Conservation (phyloP, 192 early-diverging fungal species). For the Entomortierella chlamydospora region DNA sequence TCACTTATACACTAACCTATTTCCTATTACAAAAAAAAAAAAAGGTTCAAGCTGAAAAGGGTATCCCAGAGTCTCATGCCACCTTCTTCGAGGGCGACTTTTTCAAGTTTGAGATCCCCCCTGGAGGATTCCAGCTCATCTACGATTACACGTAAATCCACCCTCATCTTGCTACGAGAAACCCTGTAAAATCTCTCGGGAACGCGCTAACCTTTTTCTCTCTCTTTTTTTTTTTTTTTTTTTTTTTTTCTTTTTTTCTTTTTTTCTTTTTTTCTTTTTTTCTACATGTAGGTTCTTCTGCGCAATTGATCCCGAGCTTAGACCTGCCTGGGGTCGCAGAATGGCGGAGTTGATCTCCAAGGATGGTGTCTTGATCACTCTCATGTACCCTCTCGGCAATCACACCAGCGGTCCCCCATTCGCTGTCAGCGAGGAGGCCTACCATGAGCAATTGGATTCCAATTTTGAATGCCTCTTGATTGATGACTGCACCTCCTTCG, state of each 20-base stretch:
- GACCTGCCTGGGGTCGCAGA: constrained; percentile 72
- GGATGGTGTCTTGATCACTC: constrained; percentile 77
- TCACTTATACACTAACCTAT: too few relatives aligned
- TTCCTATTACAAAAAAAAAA: constrained; percentile 1
- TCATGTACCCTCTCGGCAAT: constrained; percentile 82
- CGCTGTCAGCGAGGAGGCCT: constrained; percentile 70
- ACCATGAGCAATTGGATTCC: constrained; percentile 63
- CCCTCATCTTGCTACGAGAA: too few relatives aligned
- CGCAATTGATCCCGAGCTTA: constrained; percentile 73
- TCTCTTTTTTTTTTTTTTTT: background rate
- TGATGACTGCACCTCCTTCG: constrained; percentile 69
- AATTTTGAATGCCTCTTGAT: constrained; percentile 75
- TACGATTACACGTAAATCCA: constrained; percentile 90
- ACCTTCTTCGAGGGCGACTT: constrained; percentile 76
- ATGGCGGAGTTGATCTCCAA: constrained; percentile 72
- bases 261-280: too few relatives aligned
- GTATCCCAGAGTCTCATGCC: constrained; percentile 53
- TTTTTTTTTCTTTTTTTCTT: too few relatives aligned
- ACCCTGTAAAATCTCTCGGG: too few relatives aligned
- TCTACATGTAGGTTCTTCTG: constrained; percentile 75
- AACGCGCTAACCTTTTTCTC: background rate
- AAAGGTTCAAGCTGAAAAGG: constrained; percentile 42
- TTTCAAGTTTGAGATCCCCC: constrained; percentile 71
- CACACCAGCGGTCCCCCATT: constrained; percentile 82
- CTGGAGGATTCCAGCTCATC: constrained; percentile 73